phyloP scores from a whole-genome alignment of 163 green algal species.

The Chlamydomonas reinhardtii region DNA sequence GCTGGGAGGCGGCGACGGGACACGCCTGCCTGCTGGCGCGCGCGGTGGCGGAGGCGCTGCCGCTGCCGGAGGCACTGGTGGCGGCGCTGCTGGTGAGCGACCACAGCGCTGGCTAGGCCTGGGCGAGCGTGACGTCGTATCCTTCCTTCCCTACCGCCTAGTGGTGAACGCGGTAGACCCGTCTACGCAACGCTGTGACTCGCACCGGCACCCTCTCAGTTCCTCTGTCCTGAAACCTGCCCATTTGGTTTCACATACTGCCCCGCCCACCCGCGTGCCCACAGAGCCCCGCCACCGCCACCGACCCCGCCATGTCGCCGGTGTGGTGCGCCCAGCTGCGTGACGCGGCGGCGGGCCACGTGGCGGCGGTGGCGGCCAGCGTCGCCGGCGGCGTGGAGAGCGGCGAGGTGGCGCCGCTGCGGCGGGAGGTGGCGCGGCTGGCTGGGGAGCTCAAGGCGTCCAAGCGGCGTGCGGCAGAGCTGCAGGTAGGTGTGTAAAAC shows the following conservation, averaged over 20 bases:
- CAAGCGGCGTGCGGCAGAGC: neutral
- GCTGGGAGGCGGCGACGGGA: neutral
- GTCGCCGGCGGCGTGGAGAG: neutral
- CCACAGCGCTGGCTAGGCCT: no score
- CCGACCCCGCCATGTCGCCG: neutral
- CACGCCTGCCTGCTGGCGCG: neutral
- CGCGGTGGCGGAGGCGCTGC: slow-evolving; percentile 18
- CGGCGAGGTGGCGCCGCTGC: slow-evolving; percentile 22
- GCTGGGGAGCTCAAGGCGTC: neutral
- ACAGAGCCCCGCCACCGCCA: slow-evolving; percentile 12
- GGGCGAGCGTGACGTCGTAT: no score
- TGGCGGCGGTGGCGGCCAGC: neutral
- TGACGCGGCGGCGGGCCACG: neutral
- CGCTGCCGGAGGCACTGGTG: slow-evolving; percentile 28
- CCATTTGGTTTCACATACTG: no score
- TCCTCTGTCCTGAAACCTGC: no score
- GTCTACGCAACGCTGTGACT: no score
- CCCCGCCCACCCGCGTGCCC: neutral
- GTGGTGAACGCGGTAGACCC: no score
- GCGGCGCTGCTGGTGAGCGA: slow-evolving; percentile 27
- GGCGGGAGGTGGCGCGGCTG: neutral
- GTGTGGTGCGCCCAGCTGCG: slow-evolving; percentile 36
- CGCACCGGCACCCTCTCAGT: no score
- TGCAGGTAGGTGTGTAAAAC: no score
- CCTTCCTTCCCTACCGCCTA: no score